Evolutionary conservation across 179 eudicot species (phyloP).

Genomic region (Spergularia azorica): DNA sequence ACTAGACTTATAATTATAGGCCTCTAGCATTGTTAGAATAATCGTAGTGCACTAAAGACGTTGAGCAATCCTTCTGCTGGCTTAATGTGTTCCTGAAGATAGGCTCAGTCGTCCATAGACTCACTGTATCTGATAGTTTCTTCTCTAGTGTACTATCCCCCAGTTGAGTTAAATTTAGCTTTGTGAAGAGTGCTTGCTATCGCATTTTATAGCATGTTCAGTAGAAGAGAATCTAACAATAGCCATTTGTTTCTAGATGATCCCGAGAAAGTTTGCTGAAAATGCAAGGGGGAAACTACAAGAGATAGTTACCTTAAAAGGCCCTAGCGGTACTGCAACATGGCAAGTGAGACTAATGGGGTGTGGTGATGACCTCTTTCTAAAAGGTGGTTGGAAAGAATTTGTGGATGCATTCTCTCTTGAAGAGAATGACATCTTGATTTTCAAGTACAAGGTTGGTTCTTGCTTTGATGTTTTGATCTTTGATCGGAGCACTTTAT

Average conservation of each 20-base stretch:
- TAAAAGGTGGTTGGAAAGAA: constrained; percentile 50
- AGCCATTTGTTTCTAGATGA: constrained; percentile 38
- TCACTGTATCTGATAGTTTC: no score
- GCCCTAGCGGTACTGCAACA: constrained; percentile 48
- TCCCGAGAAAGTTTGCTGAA: constrained; percentile 49
- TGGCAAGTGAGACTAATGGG: constrained; percentile 49
- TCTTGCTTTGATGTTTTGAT: constrained; percentile 47
- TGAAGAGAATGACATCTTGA: constrained; percentile 43
- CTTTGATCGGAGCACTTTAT: constrained; percentile 41
- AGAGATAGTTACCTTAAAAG: constrained; percentile 33
- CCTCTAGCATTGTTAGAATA: no score
- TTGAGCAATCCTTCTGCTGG: no score
- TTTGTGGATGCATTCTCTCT: constrained; percentile 49
- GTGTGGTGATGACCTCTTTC: constrained; percentile 32
- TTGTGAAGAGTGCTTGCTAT: not conserved
- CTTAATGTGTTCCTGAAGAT: no score
- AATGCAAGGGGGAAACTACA: constrained; percentile 38
- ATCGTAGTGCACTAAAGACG: no score
- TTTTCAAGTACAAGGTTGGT: constrained; percentile 53
- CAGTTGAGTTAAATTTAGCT: no score
- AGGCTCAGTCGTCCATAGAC: no score
- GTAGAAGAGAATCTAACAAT: not conserved
- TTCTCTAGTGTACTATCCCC: not conserved
- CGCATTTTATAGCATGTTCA: not conserved
- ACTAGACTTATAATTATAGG: no score